Evolutionary conservation across 2,329 filamentous ascomycete species (phyloP).

Genomic region (Cladosporium sp.): DNA sequence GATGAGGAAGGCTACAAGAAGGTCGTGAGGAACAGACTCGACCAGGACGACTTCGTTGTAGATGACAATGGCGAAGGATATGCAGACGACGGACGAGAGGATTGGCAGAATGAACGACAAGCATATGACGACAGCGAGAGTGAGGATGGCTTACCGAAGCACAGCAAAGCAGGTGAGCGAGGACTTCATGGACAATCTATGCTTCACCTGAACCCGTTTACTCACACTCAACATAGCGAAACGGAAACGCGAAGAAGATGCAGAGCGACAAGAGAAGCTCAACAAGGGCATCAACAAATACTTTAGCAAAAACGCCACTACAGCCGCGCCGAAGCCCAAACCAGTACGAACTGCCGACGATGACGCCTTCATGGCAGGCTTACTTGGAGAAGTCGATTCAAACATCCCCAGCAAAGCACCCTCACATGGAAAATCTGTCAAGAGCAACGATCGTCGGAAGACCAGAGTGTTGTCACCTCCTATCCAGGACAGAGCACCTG

Average conservation of each 20-base stretch:
- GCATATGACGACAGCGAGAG: constrained; percentile 69
- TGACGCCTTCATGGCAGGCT: constrained; percentile 76
- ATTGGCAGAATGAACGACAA: constrained; percentile 73
- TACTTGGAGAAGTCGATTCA: constrained; percentile 83
- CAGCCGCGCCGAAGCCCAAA: constrained; percentile 71
- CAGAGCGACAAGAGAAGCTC: constrained; percentile 77
- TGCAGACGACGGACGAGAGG: constrained; percentile 91
- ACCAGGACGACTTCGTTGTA: constrained; percentile 96
- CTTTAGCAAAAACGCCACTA: constrained; percentile 71
- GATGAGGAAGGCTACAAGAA: constrained; percentile 98
- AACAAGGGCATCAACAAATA: constrained; percentile 93
- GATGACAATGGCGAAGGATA: constrained; percentile 98
- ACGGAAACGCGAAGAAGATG: constrained; percentile 81
- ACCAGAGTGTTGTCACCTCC: constrained; percentile 76
- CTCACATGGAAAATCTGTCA: constrained; percentile 58
- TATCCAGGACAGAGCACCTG: constrained; percentile 46
- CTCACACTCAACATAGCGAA: constrained; percentile 57
- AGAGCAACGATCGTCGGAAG: constrained; percentile 73
- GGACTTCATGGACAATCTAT: background rate
- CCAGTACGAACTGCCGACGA: constrained; percentile 60
- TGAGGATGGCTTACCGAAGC: constrained; percentile 60
- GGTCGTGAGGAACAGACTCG: constrained; percentile 80
- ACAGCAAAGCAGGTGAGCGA: constrained; percentile 53
- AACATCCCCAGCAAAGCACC: constrained; percentile 59
- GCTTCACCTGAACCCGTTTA: background rate